Evolutionary conservation across 78 protist genomes (phyloP).

Genomic region (Monosiga brevicollis): DNA sequence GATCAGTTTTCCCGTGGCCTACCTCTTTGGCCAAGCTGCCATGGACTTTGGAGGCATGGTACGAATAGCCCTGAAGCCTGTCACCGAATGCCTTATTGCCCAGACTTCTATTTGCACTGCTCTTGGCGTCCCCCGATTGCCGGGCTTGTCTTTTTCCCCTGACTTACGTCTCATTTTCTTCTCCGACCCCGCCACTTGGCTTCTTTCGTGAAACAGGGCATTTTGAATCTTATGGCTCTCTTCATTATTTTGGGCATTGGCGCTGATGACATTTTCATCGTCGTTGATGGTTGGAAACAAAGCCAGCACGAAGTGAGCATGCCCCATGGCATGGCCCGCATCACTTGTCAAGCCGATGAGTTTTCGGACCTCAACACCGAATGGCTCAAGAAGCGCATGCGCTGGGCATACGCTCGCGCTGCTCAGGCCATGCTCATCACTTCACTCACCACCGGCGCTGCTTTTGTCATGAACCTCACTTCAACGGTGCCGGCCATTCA

Average conservation of each 20-base stretch:
- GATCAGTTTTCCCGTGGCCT: conserved; percentile 20
- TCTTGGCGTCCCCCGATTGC: too few species aligned
- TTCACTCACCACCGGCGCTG: conserved; percentile 19
- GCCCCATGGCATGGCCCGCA: background rate
- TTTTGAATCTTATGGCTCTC: conserved; percentile 11
- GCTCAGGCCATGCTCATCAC: conserved; percentile 28
- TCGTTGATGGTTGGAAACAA: conserved; percentile 36
- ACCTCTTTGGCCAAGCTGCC: background rate
- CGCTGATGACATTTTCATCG: conserved; percentile 33
- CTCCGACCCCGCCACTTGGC: too few species aligned
- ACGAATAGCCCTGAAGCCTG: too few species aligned
- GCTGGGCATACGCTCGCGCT: conserved; percentile 20
- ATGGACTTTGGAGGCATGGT: background rate
- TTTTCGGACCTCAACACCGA: background rate
- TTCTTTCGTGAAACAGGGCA: too few species aligned
- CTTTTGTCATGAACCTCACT: conserved; percentile 23
- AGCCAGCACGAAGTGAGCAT: background rate
- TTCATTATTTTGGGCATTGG: conserved; percentile 33
- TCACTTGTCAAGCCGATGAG: background rate
- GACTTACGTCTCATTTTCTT: too few species aligned
- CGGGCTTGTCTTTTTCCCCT: too few species aligned
- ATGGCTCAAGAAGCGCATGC: conserved; percentile 10
- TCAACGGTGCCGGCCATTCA: conserved; percentile 2
- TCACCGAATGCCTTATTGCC: too few species aligned
- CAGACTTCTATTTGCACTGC: too few species aligned